Evolutionary conservation across 768 basidiomycete genomes (phyloP).

Genomic region (Cyclocybe cylindracea): DNA sequence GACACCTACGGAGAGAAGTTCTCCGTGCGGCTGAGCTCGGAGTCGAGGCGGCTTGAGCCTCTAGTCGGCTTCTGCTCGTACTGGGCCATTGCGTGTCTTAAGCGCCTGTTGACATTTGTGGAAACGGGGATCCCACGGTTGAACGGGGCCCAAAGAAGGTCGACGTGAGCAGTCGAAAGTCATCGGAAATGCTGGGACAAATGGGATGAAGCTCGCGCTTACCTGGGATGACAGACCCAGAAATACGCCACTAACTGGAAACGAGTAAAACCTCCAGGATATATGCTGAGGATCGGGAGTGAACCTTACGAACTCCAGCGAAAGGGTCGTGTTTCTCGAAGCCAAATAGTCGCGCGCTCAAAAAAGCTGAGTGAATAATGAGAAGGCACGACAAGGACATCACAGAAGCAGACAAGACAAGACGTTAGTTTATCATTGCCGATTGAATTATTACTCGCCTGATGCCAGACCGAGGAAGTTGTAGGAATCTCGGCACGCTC

Average conservation of each 20-base stretch:
- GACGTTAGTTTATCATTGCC: background rate
- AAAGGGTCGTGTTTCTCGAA: conserved; percentile 64
- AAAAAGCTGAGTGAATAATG: conserved; percentile 44
- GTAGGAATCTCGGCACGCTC: no score
- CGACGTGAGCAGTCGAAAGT: background rate
- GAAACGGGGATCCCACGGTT: background rate
- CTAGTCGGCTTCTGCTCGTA: conserved; percentile 30
- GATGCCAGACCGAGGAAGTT: conserved; percentile 66
- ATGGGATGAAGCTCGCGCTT: conserved; percentile 39
- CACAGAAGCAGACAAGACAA: conserved; percentile 21
- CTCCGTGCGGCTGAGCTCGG: conserved; percentile 3
- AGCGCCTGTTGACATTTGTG: conserved; percentile 25
- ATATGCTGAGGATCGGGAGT: conserved; percentile 18
- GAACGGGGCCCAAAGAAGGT: background rate
- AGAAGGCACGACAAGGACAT: conserved; percentile 9
- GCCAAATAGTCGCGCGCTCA: conserved; percentile 62
- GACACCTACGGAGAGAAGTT: background rate
- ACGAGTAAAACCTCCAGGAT: conserved; percentile 20
- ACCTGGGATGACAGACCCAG: conserved; percentile 76
- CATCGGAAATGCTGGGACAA: conserved; percentile 19
- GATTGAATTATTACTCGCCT: conserved; percentile 44
- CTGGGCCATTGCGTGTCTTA: conserved; percentile 40
- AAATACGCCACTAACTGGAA: conserved; percentile 65
- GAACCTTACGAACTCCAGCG: conserved; percentile 65
- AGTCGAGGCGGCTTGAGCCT: conserved; percentile 12